Evolutionary conservation across 805 yeast genomes (phyloP), one percentile per base, ranked within the genome.

Genomic region (Candida adriatica): DNA sequence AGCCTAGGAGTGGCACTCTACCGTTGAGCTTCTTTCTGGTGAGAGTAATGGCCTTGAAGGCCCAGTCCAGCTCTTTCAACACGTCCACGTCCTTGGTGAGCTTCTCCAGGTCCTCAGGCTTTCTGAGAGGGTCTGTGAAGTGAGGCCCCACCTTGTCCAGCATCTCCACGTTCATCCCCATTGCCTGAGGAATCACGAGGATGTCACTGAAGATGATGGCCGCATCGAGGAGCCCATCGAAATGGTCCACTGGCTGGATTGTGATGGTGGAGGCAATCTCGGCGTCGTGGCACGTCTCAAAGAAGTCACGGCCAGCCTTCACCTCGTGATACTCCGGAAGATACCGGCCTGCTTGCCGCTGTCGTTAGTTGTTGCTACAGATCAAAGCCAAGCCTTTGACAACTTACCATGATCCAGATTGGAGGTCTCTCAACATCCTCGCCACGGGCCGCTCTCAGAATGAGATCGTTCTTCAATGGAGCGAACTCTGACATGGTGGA

Each of bases 121-220:
- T 62, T 53, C 96, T 74, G 46, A 92, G 63, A 13, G 98, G 98
- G 27, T 78, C 77, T 2, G 86, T 87, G 58, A 92, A 92, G 33
- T 79, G 80, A 4, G 98, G 98, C 0, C 98, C 98, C 39, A 79
- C 81, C 31, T 94, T 92, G 37, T 92, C 97, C 26, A 85, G 64
- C 94, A 92, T 90, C 53, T 81, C 79, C 25, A 92, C 95, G 33
- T 73, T 78, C 82, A 88, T 84, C 10, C 98, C 98, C 87, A 92
- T 79, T 9, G 96, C 98, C 61, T 92, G 97, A 3, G 98, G 98
- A 33, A 92, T 81, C 23, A 92, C 98, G 37, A 92, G 66, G 46
- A 92, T 92, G 56, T 92, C 98, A 54, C 88, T 79, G 64, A 92
- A 92, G 36, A 92, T 92, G 46, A 92, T 92, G 5, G 98, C 98